phyloP scores from a whole-genome alignment of 129 eudicot species.

The Ambrosia artemisiifolia region DNA sequence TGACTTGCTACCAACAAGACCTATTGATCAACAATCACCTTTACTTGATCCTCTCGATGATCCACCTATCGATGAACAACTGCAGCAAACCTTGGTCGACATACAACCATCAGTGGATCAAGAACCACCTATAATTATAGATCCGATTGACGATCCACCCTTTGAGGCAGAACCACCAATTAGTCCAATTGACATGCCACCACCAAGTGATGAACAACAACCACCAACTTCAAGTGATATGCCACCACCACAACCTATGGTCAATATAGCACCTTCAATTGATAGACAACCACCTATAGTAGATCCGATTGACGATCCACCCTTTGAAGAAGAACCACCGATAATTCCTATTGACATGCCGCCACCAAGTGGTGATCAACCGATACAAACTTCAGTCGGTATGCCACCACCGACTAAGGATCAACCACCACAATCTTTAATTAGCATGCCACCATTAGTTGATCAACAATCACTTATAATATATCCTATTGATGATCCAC shows the following conservation, averaged over 20 bases:
- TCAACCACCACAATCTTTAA: conserved; percentile 2
- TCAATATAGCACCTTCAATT: neutral
- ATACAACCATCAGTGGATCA: neutral
- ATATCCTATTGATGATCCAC: conserved; percentile 20
- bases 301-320: neutral
- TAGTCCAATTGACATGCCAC: neutral
- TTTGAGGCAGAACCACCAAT: neutral
- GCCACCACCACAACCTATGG: conserved; percentile 5
- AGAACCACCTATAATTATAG: neutral
- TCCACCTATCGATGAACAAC: neutral
- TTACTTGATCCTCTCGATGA: neutral
- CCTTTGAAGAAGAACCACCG: neutral
- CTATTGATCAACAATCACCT: neutral
- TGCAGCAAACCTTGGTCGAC: neutral
- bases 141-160: neutral
- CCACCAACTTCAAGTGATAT: neutral
- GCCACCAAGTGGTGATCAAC: neutral
- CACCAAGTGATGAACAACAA: neutral
- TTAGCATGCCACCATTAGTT: neutral
- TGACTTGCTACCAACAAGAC: conserved; percentile 1
- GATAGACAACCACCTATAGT: neutral
- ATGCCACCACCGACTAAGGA: neutral
- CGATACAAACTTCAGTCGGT: neutral
- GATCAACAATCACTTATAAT: conserved; percentile 7
- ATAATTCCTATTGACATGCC: neutral